Conservation (phyloP, 371 early-diverging fungal species). For the Mortierella sp. region DNA sequence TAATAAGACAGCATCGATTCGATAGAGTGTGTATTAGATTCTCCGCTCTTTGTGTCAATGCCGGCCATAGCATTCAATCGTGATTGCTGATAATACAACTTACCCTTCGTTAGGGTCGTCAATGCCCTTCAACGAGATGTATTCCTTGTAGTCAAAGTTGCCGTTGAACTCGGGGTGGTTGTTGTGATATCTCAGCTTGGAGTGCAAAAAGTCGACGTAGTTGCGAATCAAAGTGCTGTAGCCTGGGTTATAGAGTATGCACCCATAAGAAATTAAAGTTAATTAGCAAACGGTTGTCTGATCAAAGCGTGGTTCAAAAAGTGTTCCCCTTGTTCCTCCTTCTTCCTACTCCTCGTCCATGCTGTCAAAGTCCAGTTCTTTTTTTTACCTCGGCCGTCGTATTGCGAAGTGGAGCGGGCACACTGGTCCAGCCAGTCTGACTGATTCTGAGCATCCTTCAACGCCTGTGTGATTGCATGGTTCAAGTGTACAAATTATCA, state of each 20-base stretch:
- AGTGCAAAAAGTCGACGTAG: slow-evolving; percentile 89
- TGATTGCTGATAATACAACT: not conserved
- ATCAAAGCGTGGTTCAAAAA: not conserved
- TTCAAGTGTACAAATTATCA: slow-evolving; percentile 3
- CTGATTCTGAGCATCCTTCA: slow-evolving; percentile 83
- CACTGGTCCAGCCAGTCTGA: slow-evolving; percentile 77
- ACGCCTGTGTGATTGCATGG: slow-evolving; percentile 60
- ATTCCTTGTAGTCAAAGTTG: slow-evolving; percentile 97
- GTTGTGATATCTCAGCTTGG: slow-evolving; percentile 93
- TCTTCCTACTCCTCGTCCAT: too few relatives aligned
- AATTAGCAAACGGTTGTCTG: not conserved
- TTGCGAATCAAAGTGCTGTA: slow-evolving; percentile 93
- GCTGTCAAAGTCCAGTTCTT: not conserved
- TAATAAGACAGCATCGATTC: not conserved
- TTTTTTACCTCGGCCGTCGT: slow-evolving; percentile 63
- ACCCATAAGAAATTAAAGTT: not conserved
- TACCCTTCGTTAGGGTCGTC: slow-evolving; percentile 99
- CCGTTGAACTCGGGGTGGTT: slow-evolving; percentile 95
- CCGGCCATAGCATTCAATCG: not conserved
- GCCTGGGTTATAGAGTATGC: slow-evolving; percentile 55
- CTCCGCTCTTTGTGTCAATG: not conserved
- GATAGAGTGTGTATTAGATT: not conserved
- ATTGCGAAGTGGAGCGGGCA: slow-evolving; percentile 73
- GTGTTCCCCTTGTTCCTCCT: not conserved
- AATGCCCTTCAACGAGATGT: slow-evolving; percentile 90